These are phyloP conservation scores for Peronospora destructor DNA, from an alignment of 352 stramenopile genomes.

Conservation along the genomic window DNA sequence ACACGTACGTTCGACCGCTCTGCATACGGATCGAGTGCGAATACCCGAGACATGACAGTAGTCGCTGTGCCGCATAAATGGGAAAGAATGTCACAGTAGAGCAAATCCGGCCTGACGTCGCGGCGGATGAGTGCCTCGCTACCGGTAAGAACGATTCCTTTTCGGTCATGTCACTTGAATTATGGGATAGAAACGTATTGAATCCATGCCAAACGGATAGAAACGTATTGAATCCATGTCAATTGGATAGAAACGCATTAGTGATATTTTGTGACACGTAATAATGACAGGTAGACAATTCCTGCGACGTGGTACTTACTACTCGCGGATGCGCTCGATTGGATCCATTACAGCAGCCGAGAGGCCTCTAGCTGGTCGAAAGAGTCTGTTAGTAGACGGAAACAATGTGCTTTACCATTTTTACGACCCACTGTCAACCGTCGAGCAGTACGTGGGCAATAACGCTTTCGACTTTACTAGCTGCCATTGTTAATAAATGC, in stretches of 20 bases:
- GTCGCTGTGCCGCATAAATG: conserved; percentile 45
- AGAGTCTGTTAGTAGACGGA: conserved; percentile 50
- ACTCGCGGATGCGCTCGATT: conserved; percentile 1
- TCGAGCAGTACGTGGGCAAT: conserved; percentile 26
- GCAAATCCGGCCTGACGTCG: conserved; percentile 37
- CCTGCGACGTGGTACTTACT: not conserved
- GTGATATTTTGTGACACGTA: too few species aligned
- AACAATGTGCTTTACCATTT: conserved; percentile 63
- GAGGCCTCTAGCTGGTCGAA: conserved; percentile 8
- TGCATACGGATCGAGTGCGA: conserved; percentile 57
- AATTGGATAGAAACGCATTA: too few species aligned
- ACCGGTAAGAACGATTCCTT: conserved; percentile 33
- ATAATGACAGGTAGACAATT: too few species aligned
- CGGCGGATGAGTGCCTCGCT: conserved; percentile 8
- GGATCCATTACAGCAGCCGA: conserved; percentile 2
- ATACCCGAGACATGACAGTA: conserved; percentile 72
- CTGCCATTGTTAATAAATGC: too few species aligned
- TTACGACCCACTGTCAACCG: conserved; percentile 36
- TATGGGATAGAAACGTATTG: not conserved
- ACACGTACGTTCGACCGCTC: conserved; percentile 62
- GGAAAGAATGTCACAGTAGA: conserved; percentile 55
- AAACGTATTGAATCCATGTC: too few species aligned
- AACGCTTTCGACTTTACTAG: not conserved
- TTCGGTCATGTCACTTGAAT: conserved; percentile 13
- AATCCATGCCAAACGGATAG: too few species aligned